Base-by-base conservation (phyloP, 345 rosid genomes). In the Bretschneidera sinensis region DNA sequence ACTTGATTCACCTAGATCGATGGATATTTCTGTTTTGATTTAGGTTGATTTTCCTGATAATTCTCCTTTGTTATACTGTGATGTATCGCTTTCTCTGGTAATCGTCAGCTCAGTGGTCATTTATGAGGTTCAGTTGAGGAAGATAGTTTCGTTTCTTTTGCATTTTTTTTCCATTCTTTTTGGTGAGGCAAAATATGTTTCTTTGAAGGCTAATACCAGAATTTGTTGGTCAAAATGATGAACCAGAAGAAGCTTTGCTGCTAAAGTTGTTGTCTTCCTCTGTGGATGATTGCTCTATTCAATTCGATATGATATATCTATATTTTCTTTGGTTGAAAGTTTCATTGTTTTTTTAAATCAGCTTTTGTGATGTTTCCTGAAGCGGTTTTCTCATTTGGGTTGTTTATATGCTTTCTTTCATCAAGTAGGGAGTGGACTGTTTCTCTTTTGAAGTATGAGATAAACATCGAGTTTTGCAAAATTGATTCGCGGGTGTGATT, bases 311-410 rank as follows among this genome's bases (percentile, higher is more conserved):
- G 9, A 11, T 20, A 1, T 48, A 28, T 51, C 4, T 31, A 31
- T 53, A 7, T 17, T 24, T n/a, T 17, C 51, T 48, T 25, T 20
- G 22, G 5, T 51, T 53, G n/a, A n/a, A 21, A 20, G 13, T 6
- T 14, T n/a, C n/a, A n/a, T 33, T 31, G 22, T 35, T 21, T 14
- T 14, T 11, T 10, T 45, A 51, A n/a, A n/a, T n/a, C n/a, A n/a
- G n/a, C n/a, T 17, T 48, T 48, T 22, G 45, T 15, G 52, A 43
- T 48, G 48, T 45, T 72, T 23, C 54, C 59, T 23, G 63, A 60
- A 57, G 74, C 67, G 51, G 48, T 53, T 61, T 51, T 59, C 48
- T 54, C 43, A 15, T 17, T 20, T 1, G 7, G 20, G 23, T 51
- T 49, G 25, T 24, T 21, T 55, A 7, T 48, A 24, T 18, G 16